Conservation (phyloP, 1,284 basidiomycete species). For the Leccinum subrobustum region DNA sequence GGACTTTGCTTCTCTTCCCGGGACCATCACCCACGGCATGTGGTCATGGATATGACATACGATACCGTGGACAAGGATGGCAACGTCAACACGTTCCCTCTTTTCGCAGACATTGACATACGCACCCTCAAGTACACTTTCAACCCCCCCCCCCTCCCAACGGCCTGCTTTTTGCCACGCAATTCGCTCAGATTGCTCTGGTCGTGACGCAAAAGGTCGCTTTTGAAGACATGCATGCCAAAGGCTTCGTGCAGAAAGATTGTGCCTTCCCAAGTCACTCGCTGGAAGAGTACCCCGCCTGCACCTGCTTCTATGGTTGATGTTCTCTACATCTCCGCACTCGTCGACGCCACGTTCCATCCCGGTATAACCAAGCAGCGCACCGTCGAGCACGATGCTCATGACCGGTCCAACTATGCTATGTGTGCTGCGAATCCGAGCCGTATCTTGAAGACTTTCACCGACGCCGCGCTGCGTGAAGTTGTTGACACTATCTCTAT, state of each 20-base stretch:
- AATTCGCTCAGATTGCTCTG: constrained; percentile 97
- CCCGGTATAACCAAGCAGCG: constrained; percentile 99
- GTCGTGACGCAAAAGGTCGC: constrained; percentile 98
- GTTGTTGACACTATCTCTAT: constrained; percentile 89
- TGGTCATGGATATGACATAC: constrained; percentile 99
- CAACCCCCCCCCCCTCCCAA: constrained; percentile 72
- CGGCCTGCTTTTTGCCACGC: constrained; percentile 95
- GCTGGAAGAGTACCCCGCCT: constrained; percentile 88
- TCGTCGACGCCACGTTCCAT: constrained; percentile 98
- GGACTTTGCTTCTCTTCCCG: constrained; percentile 91
- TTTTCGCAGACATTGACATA: constrained; percentile 90
- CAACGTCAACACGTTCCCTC: constrained; percentile 89
- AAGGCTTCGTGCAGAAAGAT: constrained; percentile 90
- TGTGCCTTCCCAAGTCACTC: constrained; percentile 98
- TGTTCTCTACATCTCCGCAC: constrained; percentile 91
- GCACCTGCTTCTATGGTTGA: constrained; percentile 96
- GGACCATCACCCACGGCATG: constrained; percentile 98
- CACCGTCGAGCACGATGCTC: constrained; percentile 90
- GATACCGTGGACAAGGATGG: constrained; percentile 96
- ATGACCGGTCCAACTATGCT: constrained; percentile 94
- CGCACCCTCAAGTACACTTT: constrained; percentile 97
- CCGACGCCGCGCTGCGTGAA: constrained; percentile 89
- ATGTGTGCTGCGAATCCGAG: constrained; percentile 99
- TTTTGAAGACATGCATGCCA: constrained; percentile 96
- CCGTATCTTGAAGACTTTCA: constrained; percentile 92